Base-by-base conservation (phyloP, 2,329 filamentous ascomycete genomes). In the Scopulariopsis brevicaulis region DNA sequence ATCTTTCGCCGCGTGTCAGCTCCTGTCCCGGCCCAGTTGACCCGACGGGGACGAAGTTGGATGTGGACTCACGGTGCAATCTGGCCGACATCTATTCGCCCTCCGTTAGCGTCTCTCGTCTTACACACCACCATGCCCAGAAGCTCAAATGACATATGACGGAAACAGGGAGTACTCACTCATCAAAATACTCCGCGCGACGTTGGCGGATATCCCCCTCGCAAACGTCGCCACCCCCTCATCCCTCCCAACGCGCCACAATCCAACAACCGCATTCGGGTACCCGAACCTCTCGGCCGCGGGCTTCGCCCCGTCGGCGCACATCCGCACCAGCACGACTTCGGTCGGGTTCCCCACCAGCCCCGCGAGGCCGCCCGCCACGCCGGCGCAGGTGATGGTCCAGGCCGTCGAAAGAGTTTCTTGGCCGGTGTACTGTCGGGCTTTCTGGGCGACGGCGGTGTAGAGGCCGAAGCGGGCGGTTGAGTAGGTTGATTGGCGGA, bases 301-400 rank as follows among this genome's bases (percentile, higher is more conserved):
- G 1, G 66, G 59, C 60, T 71, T 74, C 0, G 74, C 74, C 1
- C 73, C 74, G 62, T 76, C 74, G 15, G 73, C 71, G 59, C 74
- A 76, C 74, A 76, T 76, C 7, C 74, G 66, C 0, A 76, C 74
- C 5, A 76, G 68, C 1, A 75, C 67, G 0, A 74, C 69, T 60
- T 76, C 74, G 12, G 74, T 71, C 4, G 74, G 74, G 25, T 76
- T 76, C n/a, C 74, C 74, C 3, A 76, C 64, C n/a, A 75, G 46
- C 18, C 74, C 74, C 1, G 74, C 74, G 20, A 74, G 64, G 8
- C 73, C 72, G 14, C 73, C 74, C 0, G 73, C 70, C 1, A 71
- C 43, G 4, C 70, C 72, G 2, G 74, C 73, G 48, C 73, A 73
- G 0, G 65, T 64, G 24, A 75, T 70, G 14, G 72, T 75, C 50